These are phyloP conservation scores for Gossypium arboreum DNA, from an alignment of 345 rosid species.

Conservation along the genomic window DNA sequence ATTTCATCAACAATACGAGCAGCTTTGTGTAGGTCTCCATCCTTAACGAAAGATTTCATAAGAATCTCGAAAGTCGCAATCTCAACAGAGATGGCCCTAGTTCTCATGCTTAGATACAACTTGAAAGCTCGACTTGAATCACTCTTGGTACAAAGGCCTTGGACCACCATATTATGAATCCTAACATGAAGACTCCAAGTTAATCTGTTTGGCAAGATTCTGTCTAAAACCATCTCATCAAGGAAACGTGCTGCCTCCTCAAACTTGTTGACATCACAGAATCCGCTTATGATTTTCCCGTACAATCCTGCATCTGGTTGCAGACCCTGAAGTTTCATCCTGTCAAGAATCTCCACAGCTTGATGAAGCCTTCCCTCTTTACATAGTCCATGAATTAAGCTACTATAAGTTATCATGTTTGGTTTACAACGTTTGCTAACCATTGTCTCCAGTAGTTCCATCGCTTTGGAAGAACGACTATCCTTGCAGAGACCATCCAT, in stretches of 20 bases:
- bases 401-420: slow-evolving; percentile 62
- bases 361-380: slow-evolving; percentile 60
- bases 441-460: slow-evolving; percentile 64
- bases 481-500: slow-evolving; percentile 86
- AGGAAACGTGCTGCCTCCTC: slow-evolving; percentile 78
- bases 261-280: slow-evolving; percentile 51
- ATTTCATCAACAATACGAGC: slow-evolving; percentile 59
- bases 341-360: slow-evolving; percentile 74
- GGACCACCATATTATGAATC: slow-evolving; percentile 54
- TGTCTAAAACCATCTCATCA: slow-evolving; percentile 74
- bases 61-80: slow-evolving; percentile 36
- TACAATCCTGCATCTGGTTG: slow-evolving; percentile 82
- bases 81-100: slow-evolving; percentile 63
- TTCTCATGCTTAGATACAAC: slow-evolving; percentile 60
- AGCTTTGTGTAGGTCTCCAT: slow-evolving; percentile 59
- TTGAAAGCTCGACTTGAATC: slow-evolving; percentile 49
- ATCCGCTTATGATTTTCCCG: slow-evolving; percentile 62
- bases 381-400: slow-evolving; percentile 69
- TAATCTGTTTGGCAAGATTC: slow-evolving; percentile 57
- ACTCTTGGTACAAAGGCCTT: slow-evolving; percentile 47
- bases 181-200: slow-evolving; percentile 75
- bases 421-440: slow-evolving; percentile 50
- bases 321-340: slow-evolving; percentile 87
- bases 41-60: slow-evolving; percentile 48
- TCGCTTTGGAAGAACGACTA: slow-evolving; percentile 53